These are phyloP conservation scores for Cadophora luteo-olivacea DNA, from an alignment of 2,329 filamentous ascomycete species.

Conservation along the genomic window DNA sequence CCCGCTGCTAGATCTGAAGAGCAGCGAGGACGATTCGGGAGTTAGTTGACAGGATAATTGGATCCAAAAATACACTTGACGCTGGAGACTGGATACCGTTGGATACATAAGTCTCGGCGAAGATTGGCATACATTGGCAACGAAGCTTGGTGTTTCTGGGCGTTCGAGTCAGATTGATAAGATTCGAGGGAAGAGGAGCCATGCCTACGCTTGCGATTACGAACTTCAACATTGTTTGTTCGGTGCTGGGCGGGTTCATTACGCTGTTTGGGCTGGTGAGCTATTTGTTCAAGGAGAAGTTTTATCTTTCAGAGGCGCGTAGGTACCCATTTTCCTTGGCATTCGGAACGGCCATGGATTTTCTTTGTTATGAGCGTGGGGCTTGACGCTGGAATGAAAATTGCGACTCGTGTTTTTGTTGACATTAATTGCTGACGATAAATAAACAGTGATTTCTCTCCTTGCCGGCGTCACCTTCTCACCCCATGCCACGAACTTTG, in stretches of 20 bases:
- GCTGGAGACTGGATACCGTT: not conserved
- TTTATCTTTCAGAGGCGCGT: conserved; percentile 91
- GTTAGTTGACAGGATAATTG: conserved; percentile 43
- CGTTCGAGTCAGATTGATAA: not conserved
- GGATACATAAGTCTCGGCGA: not conserved
- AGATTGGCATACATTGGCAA: conserved; percentile 1
- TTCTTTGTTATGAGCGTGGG: not conserved
- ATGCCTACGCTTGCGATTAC: conserved; percentile 57
- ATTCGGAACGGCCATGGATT: not conserved
- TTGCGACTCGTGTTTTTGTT: not conserved
- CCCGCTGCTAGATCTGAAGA: conserved; percentile 43
- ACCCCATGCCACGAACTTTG: conserved; percentile 76
- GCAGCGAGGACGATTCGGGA: conserved; percentile 49
- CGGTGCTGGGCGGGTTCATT: conserved; percentile 84
- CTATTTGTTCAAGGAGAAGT: conserved; percentile 86
- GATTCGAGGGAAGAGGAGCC: not conserved
- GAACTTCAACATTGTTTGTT: conserved; percentile 61
- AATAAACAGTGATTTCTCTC: conserved; percentile 75
- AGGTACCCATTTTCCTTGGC: conserved; percentile 46
- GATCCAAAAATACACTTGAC: not conserved
- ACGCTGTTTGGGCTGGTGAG: conserved; percentile 91
- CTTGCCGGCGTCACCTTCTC: conserved; percentile 81
- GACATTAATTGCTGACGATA: conserved; percentile 16
- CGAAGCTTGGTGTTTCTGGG: conserved; percentile 7
- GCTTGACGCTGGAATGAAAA: not conserved